phyloP scores from a whole-genome alignment of 768 basidiomycete genomes.

The Russula sp. region DNA sequence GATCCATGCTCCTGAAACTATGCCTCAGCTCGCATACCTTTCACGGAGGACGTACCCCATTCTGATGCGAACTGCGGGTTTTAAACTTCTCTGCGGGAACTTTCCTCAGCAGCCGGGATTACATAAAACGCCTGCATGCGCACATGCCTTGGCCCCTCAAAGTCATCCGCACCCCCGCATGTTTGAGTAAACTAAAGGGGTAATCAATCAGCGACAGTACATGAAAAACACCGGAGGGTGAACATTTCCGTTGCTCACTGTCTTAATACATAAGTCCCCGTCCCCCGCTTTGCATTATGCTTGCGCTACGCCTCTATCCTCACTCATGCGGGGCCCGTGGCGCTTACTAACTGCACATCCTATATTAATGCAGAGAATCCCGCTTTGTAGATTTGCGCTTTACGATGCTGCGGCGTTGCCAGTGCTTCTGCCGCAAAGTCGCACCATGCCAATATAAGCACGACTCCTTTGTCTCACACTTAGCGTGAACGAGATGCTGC shows the following conservation, averaged over 20 bases:
- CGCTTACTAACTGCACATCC: background rate
- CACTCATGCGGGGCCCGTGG: background rate
- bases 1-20: background rate
- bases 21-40: background rate
- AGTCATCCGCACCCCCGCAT: background rate
- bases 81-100: background rate
- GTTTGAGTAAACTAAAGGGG: constrained; percentile 2
- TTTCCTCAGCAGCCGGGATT: background rate
- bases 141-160: no score
- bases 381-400: constrained; percentile 3
- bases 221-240: background rate
- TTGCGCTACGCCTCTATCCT: background rate
- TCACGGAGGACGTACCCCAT: background rate
- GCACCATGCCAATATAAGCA: background rate
- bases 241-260: background rate
- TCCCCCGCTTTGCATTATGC: background rate
- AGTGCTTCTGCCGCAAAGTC: constrained; percentile 9
- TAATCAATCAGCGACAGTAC: background rate
- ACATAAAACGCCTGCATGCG: background rate
- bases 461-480: background rate
- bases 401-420: background rate
- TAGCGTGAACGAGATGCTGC: background rate
- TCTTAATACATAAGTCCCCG: constrained; percentile 4
- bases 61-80: background rate
- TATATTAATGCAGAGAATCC: background rate